phyloP scores from a whole-genome alignment of 106 monocot genomes.

The Vanilla planifolia region DNA sequence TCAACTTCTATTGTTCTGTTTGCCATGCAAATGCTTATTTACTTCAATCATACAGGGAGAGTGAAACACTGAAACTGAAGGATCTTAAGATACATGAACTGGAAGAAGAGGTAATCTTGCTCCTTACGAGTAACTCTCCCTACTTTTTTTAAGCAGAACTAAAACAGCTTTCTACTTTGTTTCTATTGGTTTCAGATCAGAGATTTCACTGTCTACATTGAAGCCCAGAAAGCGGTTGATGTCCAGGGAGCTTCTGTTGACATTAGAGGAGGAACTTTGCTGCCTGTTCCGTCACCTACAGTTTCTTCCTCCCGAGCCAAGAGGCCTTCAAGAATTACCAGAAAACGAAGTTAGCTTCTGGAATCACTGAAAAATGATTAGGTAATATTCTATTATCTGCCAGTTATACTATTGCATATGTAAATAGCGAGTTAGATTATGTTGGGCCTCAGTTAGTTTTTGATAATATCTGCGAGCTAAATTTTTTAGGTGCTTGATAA shows the following conservation, averaged over 20 bases:
- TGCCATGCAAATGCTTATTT: too few relatives aligned
- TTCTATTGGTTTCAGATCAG: conserved; percentile 53
- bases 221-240: conserved; percentile 63
- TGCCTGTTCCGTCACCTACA: conserved; percentile 39
- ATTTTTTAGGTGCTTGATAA: too few relatives aligned
- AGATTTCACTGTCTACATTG: conserved; percentile 66
- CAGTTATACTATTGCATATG: too few relatives aligned
- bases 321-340: conserved; percentile 41
- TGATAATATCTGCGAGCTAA: too few relatives aligned
- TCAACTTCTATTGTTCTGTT: too few relatives aligned
- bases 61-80: conserved; percentile 36
- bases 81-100: conserved; percentile 73
- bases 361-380: too few relatives aligned
- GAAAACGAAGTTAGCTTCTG: conserved; percentile 45
- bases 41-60: conserved; percentile 79
- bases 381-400: too few relatives aligned
- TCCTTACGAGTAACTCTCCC: too few relatives aligned
- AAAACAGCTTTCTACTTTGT: not conserved
- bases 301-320: conserved; percentile 31
- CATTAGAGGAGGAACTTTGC: conserved; percentile 49
- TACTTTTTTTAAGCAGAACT: too few relatives aligned
- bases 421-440: too few relatives aligned
- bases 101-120: conserved; percentile 71
- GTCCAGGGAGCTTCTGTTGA: conserved; percentile 35
- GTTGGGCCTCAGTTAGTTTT: too few relatives aligned